These are phyloP conservation scores for Paramecium sonneborni DNA, from an alignment of 73 alveolate species.

Conservation along the genomic window DNA sequence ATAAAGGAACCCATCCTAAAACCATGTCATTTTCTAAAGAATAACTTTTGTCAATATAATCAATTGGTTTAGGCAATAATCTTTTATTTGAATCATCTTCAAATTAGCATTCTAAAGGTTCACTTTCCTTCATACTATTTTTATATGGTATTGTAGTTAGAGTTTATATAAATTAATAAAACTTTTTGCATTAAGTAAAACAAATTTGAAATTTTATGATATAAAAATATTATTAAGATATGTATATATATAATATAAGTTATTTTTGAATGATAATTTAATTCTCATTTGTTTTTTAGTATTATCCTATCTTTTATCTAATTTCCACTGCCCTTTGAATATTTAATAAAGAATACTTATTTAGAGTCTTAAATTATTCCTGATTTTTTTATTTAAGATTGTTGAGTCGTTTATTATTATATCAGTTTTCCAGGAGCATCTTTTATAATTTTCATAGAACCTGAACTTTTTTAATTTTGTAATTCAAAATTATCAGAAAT, in stretches of 20 bases:
- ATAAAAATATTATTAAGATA: background rate
- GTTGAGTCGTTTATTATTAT: background rate
- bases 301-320: background rate
- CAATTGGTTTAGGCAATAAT: conserved; percentile 38
- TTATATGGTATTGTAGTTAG: background rate
- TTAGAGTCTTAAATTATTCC: background rate
- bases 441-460: background rate
- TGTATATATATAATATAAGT: background rate
- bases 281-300: background rate
- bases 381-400: background rate
- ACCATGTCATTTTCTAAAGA: conserved; percentile 81
- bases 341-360: background rate
- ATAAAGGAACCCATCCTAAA: conserved; percentile 72
- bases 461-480: background rate
- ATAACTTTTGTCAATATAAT: conserved; percentile 63
- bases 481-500: background rate
- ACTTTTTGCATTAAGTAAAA: background rate
- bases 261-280: background rate
- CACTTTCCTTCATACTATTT: background rate
- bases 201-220: background rate
- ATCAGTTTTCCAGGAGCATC: background rate
- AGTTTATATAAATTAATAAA: background rate
- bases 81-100: background rate
- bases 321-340: background rate
- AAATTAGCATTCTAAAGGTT: background rate